Evolutionary conservation across 2,329 filamentous ascomycete genomes (phyloP), one percentile per base, ranked within the genome.

Genomic region (Fusarium torulosum): DNA sequence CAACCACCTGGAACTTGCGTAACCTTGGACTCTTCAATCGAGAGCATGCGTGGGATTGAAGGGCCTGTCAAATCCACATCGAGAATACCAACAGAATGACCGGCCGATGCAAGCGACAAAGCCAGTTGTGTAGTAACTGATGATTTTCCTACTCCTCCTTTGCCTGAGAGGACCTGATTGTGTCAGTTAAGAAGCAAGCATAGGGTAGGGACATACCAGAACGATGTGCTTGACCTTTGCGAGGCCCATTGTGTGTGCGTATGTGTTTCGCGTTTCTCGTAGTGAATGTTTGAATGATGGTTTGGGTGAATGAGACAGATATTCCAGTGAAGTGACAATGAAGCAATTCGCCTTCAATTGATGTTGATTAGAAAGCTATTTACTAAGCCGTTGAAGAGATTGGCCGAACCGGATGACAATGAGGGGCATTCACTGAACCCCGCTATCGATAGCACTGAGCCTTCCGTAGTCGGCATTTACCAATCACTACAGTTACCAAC

Each of bases 131-230:
- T 96, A 1, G 96, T 98, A n/a, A 97, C 90, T 52, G 94, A 97
- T 42, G 95, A 98, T 84, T 99, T 99, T 59, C 96, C 96, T 20
- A 99, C 96, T 72, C 96, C 96, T 75, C 96, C 96, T 86, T 99
- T 99, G 73, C 96, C 96, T 14, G 96, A 98, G 46, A 99, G 90
- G 66, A 95, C 86, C 86, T 88, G 41, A 29, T 38, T 33, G 14
- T 53, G 71, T 76, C 53, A 75, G 57, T 19, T 15, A 49, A 1
- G 43, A 44, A 42, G 31, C 17, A 29, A 21, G 29, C 41, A 15
- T 46, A 68, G 45, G 42, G 59, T 46, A 53, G 33, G 33, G 33
- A 78, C 82, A 33, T 81, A 93, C 91, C 72, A 96, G 86, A 68
- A 94, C 84, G 66, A 96, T 90, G 76, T 94, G 89, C 74, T 92